Base-by-base conservation (phyloP, 2,329 filamentous ascomycete species). In the Xylaria hypoxylon region DNA sequence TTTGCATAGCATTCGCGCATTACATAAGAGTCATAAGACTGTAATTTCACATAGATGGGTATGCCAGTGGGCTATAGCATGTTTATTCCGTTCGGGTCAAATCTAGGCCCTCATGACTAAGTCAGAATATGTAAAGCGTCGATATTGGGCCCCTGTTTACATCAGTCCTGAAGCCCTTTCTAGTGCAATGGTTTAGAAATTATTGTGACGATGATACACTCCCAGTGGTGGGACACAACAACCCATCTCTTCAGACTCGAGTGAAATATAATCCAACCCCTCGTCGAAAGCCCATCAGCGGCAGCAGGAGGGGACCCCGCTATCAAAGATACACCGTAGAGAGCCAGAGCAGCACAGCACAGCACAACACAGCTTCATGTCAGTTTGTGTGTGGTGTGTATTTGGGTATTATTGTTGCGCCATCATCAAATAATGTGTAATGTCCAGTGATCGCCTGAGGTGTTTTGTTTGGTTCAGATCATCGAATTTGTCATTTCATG, bases 401-500 rank as follows among this genome's bases (percentile, higher is more conserved):
- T 62, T 63, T 62, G 64, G 61, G 67, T 65, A 64, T 67, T 67
- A 62, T 62, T 42, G 53, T 58, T 62, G 64, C 64, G 67, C 61
- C 61, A 59, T 56, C 61, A 57, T 57, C 64, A 59, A 62, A 61
- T 53, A 59, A 62, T 61, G 52, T 47, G 40, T 33, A 31, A 28
- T 58, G 57, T 59, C 56, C 53, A 42, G 58, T 62, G 48, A 59
- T 58, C 58, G 61, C 63, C 61, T 58, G 58, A 62, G 52, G 38
- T 59, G 28, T 50, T 28, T 59, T 64, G 19, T 56, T 64, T 57
- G 48, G 40, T 51, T 64, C 40, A 51, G 52, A 59, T 64, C 59
- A 62, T 67, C 67, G 67, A 60, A 66, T 62, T 47, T 66, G 38
- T 64, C 62, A 67, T 67, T 59, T 64, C 64, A 65, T 67, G 64